Conservation (phyloP, 176 grass and related monocot genomes). For the Pharus latifolius region DNA sequence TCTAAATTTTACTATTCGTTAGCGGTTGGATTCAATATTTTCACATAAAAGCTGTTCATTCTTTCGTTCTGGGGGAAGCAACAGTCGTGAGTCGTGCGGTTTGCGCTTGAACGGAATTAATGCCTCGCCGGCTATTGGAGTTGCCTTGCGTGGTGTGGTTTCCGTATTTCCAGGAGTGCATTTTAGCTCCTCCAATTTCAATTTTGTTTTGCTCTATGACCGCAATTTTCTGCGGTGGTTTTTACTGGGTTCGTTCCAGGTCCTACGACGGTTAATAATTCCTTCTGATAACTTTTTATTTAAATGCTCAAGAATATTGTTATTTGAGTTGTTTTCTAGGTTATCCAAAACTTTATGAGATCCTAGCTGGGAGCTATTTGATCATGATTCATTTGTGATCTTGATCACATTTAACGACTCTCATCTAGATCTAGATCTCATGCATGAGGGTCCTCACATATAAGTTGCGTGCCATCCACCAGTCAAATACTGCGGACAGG, state of each 20-base stretch:
- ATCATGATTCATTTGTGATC: no score
- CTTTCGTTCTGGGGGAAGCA: slow-evolving; percentile 46
- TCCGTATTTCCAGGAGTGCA: not conserved
- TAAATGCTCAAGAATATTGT: no score
- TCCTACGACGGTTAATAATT: not conserved
- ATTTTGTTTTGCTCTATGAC: not conserved
- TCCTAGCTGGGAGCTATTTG: no score
- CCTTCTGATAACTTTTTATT: no score
- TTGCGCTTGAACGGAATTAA: not conserved
- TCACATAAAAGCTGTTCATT: not conserved
- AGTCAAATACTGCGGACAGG: not conserved
- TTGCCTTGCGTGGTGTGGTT: not conserved
- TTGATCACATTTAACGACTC: no score
- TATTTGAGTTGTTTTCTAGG: no score
- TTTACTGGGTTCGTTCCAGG: not conserved
- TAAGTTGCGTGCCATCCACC: no score
- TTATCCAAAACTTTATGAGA: no score
- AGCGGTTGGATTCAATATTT: not conserved
- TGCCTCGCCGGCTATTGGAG: not conserved
- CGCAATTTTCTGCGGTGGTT: not conserved
- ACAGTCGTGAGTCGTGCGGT: not conserved
- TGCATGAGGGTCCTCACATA: no score
- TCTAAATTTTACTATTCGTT: not conserved
- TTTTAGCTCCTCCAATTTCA: not conserved
- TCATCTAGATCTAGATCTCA: no score